Percentiles rank a stretch among this genome's conserved stretches.
phyloP scores from a whole-genome alignment of 257 asterid genomes.

The Avicennia marina region DNA sequence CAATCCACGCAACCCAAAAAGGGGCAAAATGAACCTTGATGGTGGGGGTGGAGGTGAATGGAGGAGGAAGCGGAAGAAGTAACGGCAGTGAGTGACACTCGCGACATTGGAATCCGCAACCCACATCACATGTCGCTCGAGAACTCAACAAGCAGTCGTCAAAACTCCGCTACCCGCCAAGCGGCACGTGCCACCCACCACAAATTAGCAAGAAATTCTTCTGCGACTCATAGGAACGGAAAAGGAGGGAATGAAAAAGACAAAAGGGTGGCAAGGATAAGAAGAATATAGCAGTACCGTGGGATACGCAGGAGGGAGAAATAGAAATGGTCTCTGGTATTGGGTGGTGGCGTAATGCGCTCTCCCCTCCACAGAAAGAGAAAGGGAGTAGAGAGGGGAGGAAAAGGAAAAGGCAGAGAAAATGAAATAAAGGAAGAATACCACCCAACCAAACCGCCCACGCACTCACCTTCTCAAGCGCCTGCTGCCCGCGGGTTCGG shows the following conservation, averaged over 20 bases:
- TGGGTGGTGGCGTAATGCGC: conserved; percentile 28
- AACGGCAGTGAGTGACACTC: conserved; percentile 47
- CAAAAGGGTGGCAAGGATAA: not conserved
- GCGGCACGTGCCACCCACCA: not conserved
- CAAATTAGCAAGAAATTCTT: not conserved
- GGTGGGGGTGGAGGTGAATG: conserved; percentile 21
- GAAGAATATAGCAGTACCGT: conserved; percentile 10
- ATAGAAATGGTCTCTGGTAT: conserved; percentile 1
- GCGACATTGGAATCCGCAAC: conserved; percentile 44
- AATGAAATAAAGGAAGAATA: conserved; percentile 13
- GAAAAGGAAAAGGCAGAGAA: conserved; percentile 18
- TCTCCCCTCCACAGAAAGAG: conserved; percentile 69
- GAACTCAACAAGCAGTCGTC: too few species aligned
- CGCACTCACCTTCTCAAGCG: too few species aligned
- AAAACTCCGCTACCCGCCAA: too few species aligned
- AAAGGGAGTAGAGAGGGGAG: not conserved
- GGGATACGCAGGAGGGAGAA: conserved; percentile 12
- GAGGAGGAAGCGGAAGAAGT: conserved; percentile 34
- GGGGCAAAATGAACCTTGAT: conserved; percentile 22
- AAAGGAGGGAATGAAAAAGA: not conserved
- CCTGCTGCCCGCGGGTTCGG: too few species aligned
- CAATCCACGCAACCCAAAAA: not conserved
- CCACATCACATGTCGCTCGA: conserved; percentile 21
- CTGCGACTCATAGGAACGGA: not conserved
- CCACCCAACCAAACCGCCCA: conserved; percentile 26